Base-by-base conservation (phyloP, 2,329 filamentous ascomycete species). In the Cryoendolithus antarcticus region DNA sequence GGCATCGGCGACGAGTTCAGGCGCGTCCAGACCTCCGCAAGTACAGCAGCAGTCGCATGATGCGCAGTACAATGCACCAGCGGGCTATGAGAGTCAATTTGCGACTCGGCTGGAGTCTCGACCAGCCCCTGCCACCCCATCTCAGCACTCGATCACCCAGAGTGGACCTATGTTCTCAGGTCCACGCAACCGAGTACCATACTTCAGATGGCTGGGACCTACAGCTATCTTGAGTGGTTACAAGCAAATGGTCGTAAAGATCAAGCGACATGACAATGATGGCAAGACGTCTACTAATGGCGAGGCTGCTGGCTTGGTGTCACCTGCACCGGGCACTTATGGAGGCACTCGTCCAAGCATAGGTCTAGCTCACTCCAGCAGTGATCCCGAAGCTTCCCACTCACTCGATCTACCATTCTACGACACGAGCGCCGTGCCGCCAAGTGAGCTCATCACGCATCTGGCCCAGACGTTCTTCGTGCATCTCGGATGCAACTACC, bases 161-260 rank as follows among this genome's bases (percentile, higher is more conserved):
- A 27, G 7, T 32, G 31, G 11, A 19, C 49, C 57, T 8, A 37
- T 58, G 4, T 58, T 60, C 39, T 47, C 56, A 1, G 48, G 51
- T 6, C 48, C 53, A 9, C 65, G 56, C 67, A 73, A 81, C 53
- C 73, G 80, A 39, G 83, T 93, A 46, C 86, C 86, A 0, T 94
- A 91, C 57, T 93, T 93, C 52, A 72, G 86, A 44, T 93, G 91
- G 60, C 91, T 93, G 56, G 86, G 86, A 0, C 84, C 85, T 0
- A 93, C 86, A 1, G 86, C 86, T 45, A 93, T 93, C 53, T 84
- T 91, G 38, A 86, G 86, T 1, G 86, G 86, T 13, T 93, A 86
- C 64, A 93, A 93, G 61, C 85, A 93, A 59, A 93, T 93, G 84
- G 83, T 93, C 19, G 79, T 82, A 42, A 79, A 81, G 39, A 75